Percentiles rank a stretch among this genome's conserved stretches.
Conservation (phyloP, 192 early-diverging fungal species). For the Rhizoclosmatium globosum region DNA sequence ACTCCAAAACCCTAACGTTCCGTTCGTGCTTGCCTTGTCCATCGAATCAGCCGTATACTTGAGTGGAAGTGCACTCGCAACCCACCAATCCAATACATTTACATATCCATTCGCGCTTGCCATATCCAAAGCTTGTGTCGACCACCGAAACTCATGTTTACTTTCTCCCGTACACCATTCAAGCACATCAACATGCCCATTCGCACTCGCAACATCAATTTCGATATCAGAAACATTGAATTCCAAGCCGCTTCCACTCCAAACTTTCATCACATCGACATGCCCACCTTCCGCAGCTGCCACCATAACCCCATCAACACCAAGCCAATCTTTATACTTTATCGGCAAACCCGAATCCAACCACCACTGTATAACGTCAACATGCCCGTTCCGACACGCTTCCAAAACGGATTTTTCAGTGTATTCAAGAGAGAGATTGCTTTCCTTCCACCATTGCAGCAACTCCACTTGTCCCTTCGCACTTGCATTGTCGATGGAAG, state of each 20-base stretch:
- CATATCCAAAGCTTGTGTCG: background rate
- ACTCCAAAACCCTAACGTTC: background rate
- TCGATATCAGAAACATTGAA: background rate
- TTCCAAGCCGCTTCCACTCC: background rate
- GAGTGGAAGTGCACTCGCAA: background rate
- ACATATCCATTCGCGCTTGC: background rate
- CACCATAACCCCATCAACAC: background rate
- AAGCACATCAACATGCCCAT: background rate
- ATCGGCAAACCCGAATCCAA: background rate
- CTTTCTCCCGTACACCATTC: background rate
- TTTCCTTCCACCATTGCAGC: background rate
- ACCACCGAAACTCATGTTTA: background rate
- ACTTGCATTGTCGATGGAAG: background rate
- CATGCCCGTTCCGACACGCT: background rate
- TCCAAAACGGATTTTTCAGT: background rate
- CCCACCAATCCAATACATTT: constrained; percentile 9
- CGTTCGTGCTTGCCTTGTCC: background rate
- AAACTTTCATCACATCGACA: background rate
- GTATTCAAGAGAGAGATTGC: background rate
- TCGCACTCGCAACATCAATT: background rate
- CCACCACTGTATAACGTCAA: background rate
- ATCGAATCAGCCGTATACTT: background rate
- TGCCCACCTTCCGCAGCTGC: background rate
- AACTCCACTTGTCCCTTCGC: background rate
- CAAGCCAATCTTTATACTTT: background rate